Percentiles rank a stretch among this genome's conserved stretches.
phyloP scores from a whole-genome alignment of 1,139 yeast genomes.

The Suhomyces choctaworum region DNA sequence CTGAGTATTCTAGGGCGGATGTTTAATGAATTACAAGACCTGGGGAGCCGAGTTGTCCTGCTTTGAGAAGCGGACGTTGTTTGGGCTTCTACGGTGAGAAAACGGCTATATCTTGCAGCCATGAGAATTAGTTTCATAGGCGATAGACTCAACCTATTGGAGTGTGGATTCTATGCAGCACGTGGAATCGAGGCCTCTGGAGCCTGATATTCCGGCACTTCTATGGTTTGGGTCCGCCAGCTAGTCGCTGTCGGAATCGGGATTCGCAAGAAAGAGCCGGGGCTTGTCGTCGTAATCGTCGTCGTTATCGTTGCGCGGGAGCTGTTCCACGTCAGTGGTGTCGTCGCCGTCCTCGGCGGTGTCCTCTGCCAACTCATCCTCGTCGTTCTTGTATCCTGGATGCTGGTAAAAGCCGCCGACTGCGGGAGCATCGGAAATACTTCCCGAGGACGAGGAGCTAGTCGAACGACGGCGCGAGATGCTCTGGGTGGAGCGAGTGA shows the following conservation, averaged over 20 bases:
- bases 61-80: too few species aligned
- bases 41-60: too few species aligned
- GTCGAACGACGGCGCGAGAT: slow-evolving; percentile 19
- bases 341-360: slow-evolving; percentile 18
- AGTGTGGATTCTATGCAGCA: too few species aligned
- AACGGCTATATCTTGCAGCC: too few species aligned
- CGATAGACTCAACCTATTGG: too few species aligned
- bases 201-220: too few species aligned
- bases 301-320: slow-evolving; percentile 4
- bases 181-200: too few species aligned
- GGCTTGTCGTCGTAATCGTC: slow-evolving; percentile 42
- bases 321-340: slow-evolving; percentile 17
- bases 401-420: slow-evolving; percentile 46
- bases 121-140: too few species aligned
- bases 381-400: slow-evolving; percentile 37
- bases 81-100: too few species aligned
- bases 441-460: slow-evolving; percentile 28
- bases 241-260: slow-evolving; percentile 47
- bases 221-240: too few species aligned
- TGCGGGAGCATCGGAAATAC: slow-evolving; percentile 26
- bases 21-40: too few species aligned
- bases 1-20: too few species aligned
- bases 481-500: slow-evolving; percentile 16
- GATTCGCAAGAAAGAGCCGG: slow-evolving; percentile 68
- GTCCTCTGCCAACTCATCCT: slow-evolving; percentile 26